phyloP scores from a whole-genome alignment of 108 stramenopile genomes.

The Stephanodiscus minutulus region DNA sequence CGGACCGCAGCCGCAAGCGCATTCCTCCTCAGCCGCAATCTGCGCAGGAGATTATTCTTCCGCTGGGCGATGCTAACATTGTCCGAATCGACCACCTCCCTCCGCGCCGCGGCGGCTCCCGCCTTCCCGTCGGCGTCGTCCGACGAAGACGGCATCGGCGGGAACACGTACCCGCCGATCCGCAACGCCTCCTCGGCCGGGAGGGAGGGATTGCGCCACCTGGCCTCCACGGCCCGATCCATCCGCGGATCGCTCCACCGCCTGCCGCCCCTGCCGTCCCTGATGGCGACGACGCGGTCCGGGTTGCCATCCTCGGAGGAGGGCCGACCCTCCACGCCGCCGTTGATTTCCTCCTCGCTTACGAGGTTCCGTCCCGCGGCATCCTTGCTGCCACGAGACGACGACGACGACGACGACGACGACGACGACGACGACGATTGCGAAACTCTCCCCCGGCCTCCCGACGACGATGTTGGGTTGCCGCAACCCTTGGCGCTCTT shows the following conservation, averaged over 20 bases:
- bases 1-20: background rate
- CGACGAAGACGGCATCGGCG: background rate
- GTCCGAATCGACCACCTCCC: constrained; percentile 2
- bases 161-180: constrained; percentile 11
- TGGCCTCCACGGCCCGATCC: constrained; percentile 25
- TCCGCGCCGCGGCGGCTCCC: background rate
- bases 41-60: constrained; percentile 16
- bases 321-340: background rate
- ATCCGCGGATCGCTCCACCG: constrained; percentile 9
- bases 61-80: constrained; percentile 13
- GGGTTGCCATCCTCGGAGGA: background rate
- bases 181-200: background rate
- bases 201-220: constrained; percentile 6
- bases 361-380: background rate
- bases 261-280: background rate
- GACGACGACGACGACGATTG: background rate
- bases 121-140: background rate
- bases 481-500: background rate
- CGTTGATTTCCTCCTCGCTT: background rate
- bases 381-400: background rate
- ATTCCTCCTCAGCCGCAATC: constrained; percentile 4
- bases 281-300: background rate
- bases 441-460: background rate
- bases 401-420: no score
- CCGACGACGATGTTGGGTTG: background rate